A percentile compares a stretch with the other conserved stretches of the same genome.
phyloP scores from a whole-genome alignment of 305 asterid genomes.

The Plantago lanceolata region DNA sequence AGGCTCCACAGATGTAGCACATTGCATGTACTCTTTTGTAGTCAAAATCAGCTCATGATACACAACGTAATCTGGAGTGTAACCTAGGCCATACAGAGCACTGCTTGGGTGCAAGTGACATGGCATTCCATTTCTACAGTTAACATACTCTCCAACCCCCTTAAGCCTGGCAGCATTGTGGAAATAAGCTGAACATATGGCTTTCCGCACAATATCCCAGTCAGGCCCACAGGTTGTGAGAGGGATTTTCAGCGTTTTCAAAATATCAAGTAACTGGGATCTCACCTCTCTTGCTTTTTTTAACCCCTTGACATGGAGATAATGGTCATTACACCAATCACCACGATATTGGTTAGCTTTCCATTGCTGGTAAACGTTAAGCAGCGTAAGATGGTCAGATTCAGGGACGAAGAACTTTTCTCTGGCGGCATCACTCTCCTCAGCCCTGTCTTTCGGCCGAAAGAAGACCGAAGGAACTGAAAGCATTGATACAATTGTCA shows the following conservation, averaged over 20 bases:
- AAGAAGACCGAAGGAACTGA: conserved; percentile 93
- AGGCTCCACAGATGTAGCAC: conserved; percentile 86
- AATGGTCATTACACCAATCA: conserved; percentile 97
- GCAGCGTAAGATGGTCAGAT: conserved; percentile 90
- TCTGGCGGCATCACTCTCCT: conserved; percentile 94
- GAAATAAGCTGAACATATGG: conserved; percentile 91
- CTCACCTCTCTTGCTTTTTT: conserved; percentile 91
- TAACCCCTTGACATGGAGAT: conserved; percentile 78
- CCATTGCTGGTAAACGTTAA: conserved; percentile 95
- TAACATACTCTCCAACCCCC: conserved; percentile 87
- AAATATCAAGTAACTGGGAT: conserved; percentile 78
- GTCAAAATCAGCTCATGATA: conserved; percentile 89
- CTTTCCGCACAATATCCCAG: conserved; percentile 85
- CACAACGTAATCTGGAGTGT: conserved; percentile 88
- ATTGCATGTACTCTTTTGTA: conserved; percentile 87
- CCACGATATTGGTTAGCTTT: conserved; percentile 77
- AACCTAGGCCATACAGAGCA: conserved; percentile 83
- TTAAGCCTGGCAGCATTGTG: conserved; percentile 78
- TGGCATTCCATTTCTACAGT: conserved; percentile 92
- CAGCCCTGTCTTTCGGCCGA: conserved; percentile 90
- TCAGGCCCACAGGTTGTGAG: conserved; percentile 84
- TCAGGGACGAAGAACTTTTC: conserved; percentile 93
- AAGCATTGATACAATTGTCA: conserved; percentile 93
- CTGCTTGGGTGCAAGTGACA: conserved; percentile 97
- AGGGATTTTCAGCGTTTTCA: conserved; percentile 67